Base-by-base conservation (phyloP, 257 asterid genomes). In the Haberlea rhodopensis region DNA sequence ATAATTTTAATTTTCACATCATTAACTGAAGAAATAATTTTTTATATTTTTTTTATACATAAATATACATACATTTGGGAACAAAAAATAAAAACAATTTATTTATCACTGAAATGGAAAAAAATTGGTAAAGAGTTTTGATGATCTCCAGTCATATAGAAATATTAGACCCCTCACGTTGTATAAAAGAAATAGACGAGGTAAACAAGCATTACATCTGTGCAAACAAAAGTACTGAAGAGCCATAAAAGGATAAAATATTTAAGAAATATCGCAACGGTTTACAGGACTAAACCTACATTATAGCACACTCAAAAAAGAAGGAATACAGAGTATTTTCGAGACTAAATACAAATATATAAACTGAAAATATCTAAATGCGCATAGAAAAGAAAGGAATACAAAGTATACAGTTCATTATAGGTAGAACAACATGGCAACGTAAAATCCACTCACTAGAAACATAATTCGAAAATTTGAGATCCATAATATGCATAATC, bases 221-320 rank as follows among this genome's bases (percentile, higher is more conserved):
- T 1, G 46, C 46, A 2, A 37, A 37, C 46, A 37, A 10, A 8
- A 37, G 46, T 37, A 10, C 0, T 9, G 46, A n/a, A 37, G 3
- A 16, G n/a, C 16, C 5, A 37, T 10, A 10, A 37, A 11, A 3
- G n/a, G 46, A 3, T 37, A 37, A 11, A 10, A 37, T 32, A 32
- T 10, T n/a, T 37, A 11, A 37, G 46, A 5, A 5, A 37, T 10
- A 37, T 10, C 57, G 69, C 18, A 67, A 20, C 20, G 32, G 40
- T 34, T 57, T 27, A 55, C 63, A 65, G 45, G 70, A 46, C 51
- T 51, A 27, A 59, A 31, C 3, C 22, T 19, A 16, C 7, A 31
- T 31, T 16, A 28, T 23, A 58, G 37, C 49, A 66, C 53, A 18
- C 40, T 22, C 9, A n/a, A n/a, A n/a, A n/a, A n/a, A 8, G 34